Evolutionary conservation across 1,139 yeast genomes (phyloP), one percentile per base, ranked within the genome.

Genomic region (Hanseniaspora uvarum): DNA sequence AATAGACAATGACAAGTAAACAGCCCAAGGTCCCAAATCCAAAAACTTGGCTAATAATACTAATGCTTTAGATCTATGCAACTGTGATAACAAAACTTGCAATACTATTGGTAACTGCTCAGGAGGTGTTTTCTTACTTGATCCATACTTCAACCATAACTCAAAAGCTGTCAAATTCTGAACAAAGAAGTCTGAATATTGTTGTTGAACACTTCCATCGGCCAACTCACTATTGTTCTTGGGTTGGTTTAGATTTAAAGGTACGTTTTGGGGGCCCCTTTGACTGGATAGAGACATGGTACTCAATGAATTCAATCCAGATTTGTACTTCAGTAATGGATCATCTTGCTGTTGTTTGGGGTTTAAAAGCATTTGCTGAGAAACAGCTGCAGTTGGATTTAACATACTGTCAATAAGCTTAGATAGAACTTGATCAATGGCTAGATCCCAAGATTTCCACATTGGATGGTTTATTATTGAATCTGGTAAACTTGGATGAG

Each of bases 371-470:
- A 54, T 54, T 23, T 57, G 57, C 18, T 55, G 59, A 7, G 56
- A 48, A 40, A 61, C 62, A 11, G 68, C 56, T 10, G 65, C 57
- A 3, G 59, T 59, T 7, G 66, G 67, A 55, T 61, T 65, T 58
- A 64, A 65, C 58, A 65, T 58, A 58, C 68, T 68, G 43, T 68
- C 67, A 52, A 83, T 73, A 48, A 83, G 67, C 62, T 83, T 87
- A 4, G 87, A 79, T 54, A 94, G 72, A 1, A 94, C 94, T 64
- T 92, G 96, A 67, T 92, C 97, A 49, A 92, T 84, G 0, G 98
- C 97, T 62, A 92, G 72, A 65, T 94, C 98, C 98, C 98, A 92
- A 0, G 96, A 83, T 59, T 88, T 94, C 99, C 99, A 92, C 87
- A 92, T 84, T 12, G 95, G 81, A 65, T 94, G 97, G 58, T 78